Conservation (phyloP, 495 filamentous ascomycete species). For the Podospora conica region DNA sequence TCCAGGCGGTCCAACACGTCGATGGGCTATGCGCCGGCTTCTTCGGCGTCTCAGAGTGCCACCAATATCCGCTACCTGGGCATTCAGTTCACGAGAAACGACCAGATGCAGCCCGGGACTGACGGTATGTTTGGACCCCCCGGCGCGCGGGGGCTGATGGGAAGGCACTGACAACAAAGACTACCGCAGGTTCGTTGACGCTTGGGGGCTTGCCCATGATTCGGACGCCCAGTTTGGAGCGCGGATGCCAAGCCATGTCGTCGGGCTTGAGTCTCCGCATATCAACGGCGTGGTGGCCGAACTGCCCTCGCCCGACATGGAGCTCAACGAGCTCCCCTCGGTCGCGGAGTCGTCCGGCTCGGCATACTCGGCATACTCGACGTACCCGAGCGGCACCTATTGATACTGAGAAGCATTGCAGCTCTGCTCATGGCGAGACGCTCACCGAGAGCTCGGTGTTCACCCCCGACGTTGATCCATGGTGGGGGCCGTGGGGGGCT, state of each 20-base stretch:
- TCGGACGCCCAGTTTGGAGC: conserved; percentile 25
- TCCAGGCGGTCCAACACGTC: conserved; percentile 14
- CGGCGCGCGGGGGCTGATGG: not conserved
- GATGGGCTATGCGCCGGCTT: not conserved
- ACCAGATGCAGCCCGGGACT: conserved; percentile 17
- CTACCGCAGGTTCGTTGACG: conserved; percentile 25
- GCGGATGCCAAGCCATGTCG: conserved; percentile 23
- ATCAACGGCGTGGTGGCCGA: conserved; percentile 16
- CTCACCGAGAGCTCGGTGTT: not conserved
- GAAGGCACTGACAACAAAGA: conserved; percentile 14
- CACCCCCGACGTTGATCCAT: not conserved
- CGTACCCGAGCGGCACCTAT: not conserved
- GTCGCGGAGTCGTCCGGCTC: conserved; percentile 18
- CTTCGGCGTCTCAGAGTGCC: conserved; percentile 9
- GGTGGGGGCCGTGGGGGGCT: not conserved
- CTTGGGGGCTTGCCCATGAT: conserved; percentile 26
- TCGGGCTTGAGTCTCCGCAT: conserved; percentile 26
- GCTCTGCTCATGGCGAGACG: not conserved
- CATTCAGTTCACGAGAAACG: conserved; percentile 30
- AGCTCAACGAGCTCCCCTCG: conserved; percentile 15
- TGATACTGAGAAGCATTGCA: not conserved
- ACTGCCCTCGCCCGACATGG: conserved; percentile 20
- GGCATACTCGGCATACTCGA: conserved; percentile 16
- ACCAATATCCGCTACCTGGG: conserved; percentile 29
- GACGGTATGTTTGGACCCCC: conserved; percentile 15